Evolutionary conservation across 805 yeast genomes (phyloP).

Genomic region (Myxozyma neotropica): DNA sequence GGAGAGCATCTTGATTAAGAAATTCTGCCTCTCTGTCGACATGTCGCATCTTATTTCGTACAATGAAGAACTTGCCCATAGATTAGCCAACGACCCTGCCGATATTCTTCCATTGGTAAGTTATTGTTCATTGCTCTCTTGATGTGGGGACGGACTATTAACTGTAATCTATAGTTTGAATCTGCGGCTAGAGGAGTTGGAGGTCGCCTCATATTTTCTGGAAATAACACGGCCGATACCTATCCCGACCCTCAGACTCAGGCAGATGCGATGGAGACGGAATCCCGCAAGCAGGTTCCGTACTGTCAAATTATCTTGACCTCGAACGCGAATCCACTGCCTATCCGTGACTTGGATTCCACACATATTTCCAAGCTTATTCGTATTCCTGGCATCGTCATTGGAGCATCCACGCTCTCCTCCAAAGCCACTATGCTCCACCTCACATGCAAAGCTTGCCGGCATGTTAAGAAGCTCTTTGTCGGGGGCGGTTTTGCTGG

Average conservation of each 20-base stretch:
- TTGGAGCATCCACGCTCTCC: constrained; percentile 82
- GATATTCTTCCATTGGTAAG: constrained; percentile 33
- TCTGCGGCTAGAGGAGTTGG: constrained; percentile 62
- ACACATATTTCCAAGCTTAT: constrained; percentile 88
- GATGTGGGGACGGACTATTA: background rate
- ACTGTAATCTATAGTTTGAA: constrained; percentile 27
- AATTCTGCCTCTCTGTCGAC: constrained; percentile 71
- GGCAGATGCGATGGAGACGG: constrained; percentile 44
- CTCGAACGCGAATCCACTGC: constrained; percentile 68
- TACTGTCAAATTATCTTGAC: constrained; percentile 77
- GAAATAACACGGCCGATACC: constrained; percentile 28
- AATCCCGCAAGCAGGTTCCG: constrained; percentile 61
- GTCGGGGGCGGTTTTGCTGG: constrained; percentile 72
- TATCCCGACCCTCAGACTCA: constrained; percentile 17
- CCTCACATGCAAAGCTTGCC: constrained; percentile 83
- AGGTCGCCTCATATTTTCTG: constrained; percentile 53
- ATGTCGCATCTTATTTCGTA: constrained; percentile 83
- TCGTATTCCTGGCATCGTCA: constrained; percentile 88
- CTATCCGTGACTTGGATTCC: constrained; percentile 81
- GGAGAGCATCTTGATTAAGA: constrained; percentile 77
- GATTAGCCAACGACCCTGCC: constrained; percentile 77
- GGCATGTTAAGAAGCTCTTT: constrained; percentile 69
- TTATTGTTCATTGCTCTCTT: constrained; percentile 54
- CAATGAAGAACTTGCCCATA: constrained; percentile 86
- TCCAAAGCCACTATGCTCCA: constrained; percentile 86